phyloP scores from a whole-genome alignment of 129 eudicot genomes.

The Tagetes patula region DNA sequence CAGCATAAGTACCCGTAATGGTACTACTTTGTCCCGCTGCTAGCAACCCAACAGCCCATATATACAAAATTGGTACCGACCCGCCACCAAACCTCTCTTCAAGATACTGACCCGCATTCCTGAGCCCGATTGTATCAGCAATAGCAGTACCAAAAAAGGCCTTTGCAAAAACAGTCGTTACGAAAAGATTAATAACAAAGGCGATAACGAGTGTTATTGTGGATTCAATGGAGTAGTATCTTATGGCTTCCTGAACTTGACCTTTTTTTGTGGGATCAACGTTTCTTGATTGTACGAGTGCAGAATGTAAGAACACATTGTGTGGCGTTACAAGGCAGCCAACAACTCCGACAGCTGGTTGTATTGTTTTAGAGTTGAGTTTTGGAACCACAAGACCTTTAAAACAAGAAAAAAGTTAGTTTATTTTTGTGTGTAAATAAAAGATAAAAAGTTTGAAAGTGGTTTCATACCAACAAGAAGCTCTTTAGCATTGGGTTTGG shows the following conservation, averaged over 20 bases:
- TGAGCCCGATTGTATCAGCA: slow-evolving; percentile 77
- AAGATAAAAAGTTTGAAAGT: neutral
- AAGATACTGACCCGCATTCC: slow-evolving; percentile 80
- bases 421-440: neutral
- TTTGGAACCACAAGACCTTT: slow-evolving; percentile 82
- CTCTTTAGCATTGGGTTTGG: slow-evolving; percentile 78
- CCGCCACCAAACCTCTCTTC: slow-evolving; percentile 88
- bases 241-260: slow-evolving; percentile 78
- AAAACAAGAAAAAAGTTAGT: slow-evolving; percentile 16
- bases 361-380: slow-evolving; percentile 77
- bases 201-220: slow-evolving; percentile 64
- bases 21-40: slow-evolving; percentile 99
- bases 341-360: slow-evolving; percentile 90
- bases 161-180: slow-evolving; percentile 90
- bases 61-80: slow-evolving; percentile 74
- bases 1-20: slow-evolving; percentile 91
- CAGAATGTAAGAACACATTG: slow-evolving; percentile 91
- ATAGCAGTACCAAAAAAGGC: slow-evolving; percentile 79
- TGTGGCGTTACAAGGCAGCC: slow-evolving; percentile 97
- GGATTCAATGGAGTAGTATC: slow-evolving; percentile 88
- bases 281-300: slow-evolving; percentile 90
- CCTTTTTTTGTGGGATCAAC: slow-evolving; percentile 67
- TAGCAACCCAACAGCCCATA: slow-evolving; percentile 87
- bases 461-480: slow-evolving; percentile 65
- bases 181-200: slow-evolving; percentile 74